phyloP scores from a whole-genome alignment of 1,139 yeast species.

The Diutina mesorugosa region DNA sequence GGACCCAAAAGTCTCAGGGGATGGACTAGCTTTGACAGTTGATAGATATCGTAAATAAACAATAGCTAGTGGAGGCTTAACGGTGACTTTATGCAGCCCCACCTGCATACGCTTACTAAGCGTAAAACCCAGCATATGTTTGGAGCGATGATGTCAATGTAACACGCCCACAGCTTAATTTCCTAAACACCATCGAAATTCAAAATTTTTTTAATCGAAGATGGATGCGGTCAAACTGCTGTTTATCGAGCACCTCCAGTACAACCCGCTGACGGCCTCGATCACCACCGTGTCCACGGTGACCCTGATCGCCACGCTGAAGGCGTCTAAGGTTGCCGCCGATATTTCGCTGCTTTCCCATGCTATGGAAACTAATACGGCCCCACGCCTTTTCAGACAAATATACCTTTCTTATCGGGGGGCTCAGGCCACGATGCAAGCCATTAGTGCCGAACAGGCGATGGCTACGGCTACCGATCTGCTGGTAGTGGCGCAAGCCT shows the following conservation, averaged over 20 bases:
- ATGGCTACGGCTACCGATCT: slow-evolving; percentile 27
- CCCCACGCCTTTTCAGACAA: not conserved
- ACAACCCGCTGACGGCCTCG: not conserved
- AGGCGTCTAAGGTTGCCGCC: not conserved
- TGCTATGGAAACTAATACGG: not conserved
- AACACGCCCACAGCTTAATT: no score
- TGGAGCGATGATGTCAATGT: no score
- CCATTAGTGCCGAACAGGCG: slow-evolving; percentile 17
- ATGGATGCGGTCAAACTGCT: not conserved
- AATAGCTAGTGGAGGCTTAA: not conserved
- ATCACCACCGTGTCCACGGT: not conserved
- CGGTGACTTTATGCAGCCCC: not conserved
- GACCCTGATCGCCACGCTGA: not conserved
- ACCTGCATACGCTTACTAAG: not conserved
- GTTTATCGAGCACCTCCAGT: not conserved
- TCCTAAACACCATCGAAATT: not conserved
- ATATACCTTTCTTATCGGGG: slow-evolving; percentile 10
- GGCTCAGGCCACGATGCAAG: slow-evolving; percentile 24
- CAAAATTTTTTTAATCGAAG: no score
- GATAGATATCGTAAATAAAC: not conserved
- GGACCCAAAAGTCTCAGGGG: not conserved
- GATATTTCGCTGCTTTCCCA: not conserved
- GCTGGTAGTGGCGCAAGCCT: slow-evolving; percentile 15
- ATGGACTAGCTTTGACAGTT: no score
- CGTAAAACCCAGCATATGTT: not conserved